Base-by-base conservation (phyloP, 129 eudicot species). In the Centaurea solstitialis region DNA sequence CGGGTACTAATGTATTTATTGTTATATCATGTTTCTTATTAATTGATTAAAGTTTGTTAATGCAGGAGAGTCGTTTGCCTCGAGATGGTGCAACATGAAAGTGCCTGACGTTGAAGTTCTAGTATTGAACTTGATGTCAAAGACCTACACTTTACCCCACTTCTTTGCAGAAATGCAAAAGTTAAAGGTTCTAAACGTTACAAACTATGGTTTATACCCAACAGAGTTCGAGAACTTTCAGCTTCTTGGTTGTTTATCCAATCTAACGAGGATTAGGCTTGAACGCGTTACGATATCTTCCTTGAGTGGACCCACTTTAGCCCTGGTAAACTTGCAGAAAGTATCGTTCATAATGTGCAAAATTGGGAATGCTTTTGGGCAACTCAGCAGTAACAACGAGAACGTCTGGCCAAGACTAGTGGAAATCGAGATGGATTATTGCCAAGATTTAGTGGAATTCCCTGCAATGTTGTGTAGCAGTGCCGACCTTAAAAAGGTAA, bases 61-160 rank as follows among this genome's bases (percentile, higher is more conserved):
- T 85, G 80, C 88, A 88, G 91, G 85, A 50, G 87, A 86, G 38
- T 62, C 69, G 8, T 85, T 87, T 76, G 45, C 86, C 24, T 85
- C 87, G 15, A 84, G 15, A 47, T 87, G 91, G 93, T 23, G 76
- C 4, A n/a, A 82, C 77, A 73, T 84, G 74, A 61, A 76, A 61
- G 66, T 76, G 22, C 88, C 93, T 41, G 13, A 38, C 1, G 88
- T 77, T 47, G 85, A 84, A 77, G 91, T 83, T 77, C 47, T 86
- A 66, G 70, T 90, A 37, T 57, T 87, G 70, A 90, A 90, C 88
- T 76, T 86, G 28, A 57, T 45, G 72, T 39, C 88, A 72, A 70
- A 41, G 24, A 41, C 72, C 73, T 90, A 87, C 84, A 23, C 75
- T 15, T 74, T 87, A 70, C 92, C 94, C 33, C 38, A 37, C 6